These are phyloP conservation scores for Amaranthus tricolor DNA, from an alignment of 179 eudicot species.

Conservation along the genomic window DNA sequence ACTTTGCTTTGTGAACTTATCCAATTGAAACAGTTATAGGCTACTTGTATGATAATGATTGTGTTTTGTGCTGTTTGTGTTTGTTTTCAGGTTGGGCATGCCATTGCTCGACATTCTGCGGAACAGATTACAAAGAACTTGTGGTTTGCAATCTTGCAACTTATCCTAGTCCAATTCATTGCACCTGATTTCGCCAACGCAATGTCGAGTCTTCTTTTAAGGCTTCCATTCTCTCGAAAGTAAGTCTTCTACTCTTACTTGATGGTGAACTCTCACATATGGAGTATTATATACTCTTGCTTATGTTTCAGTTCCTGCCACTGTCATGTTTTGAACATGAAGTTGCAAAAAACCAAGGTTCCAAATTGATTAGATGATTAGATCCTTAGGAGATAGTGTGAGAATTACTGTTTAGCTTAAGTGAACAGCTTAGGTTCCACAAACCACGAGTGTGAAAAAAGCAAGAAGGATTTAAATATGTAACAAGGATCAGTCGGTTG, in stretches of 20 bases:
- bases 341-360: neutral
- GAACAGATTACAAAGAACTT: constrained; percentile 62
- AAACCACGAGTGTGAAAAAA: neutral
- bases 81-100: constrained; percentile 71
- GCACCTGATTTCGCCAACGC: constrained; percentile 72
- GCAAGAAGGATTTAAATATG: neutral
- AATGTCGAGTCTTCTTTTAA: constrained; percentile 63
- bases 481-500: neutral
- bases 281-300: neutral
- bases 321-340: neutral
- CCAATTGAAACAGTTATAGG: neutral
- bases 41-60: neutral
- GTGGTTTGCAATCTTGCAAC: constrained; percentile 66
- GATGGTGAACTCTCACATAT: neutral
- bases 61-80: constrained; percentile 1
- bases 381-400: neutral
- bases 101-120: constrained; percentile 78
- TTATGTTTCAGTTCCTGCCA: neutral
- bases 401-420: neutral
- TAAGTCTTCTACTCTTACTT: constrained; percentile 22
- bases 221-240: constrained; percentile 86
- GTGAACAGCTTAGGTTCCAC: neutral
- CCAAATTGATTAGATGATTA: neutral
- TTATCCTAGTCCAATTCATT: constrained; percentile 65
- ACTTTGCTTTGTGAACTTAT: neutral